Base-by-base conservation (phyloP, 2,329 filamentous ascomycete species). In the Simplicillium sp. region DNA sequence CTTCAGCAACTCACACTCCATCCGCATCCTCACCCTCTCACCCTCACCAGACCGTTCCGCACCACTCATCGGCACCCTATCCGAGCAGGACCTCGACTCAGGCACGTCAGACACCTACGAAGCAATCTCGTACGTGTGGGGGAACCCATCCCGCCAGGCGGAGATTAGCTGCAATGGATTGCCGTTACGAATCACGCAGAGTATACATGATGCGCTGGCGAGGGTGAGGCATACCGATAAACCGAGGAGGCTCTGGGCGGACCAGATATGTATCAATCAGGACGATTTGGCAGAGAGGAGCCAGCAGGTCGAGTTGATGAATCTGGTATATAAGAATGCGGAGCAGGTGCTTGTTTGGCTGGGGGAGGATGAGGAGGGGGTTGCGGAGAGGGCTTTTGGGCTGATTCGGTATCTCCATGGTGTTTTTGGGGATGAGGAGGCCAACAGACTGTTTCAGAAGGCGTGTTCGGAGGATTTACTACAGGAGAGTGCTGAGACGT, bases 181-280 rank as follows among this genome's bases (percentile, higher is more conserved):
- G 20, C 31, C 45, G 7, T 46, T 62, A 8, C 40, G 52, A 15
- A 42, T 61, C 11, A 61, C 57, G 11, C 44, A 42, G 41, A 60
- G 54, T 42, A 50, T 61, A 20, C 45, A 53, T 16, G 56, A 52
- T 31, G 59, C 58, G 16, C 48, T 62, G 17, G 43, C 38, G 13
- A 52, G 58, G 3, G 40, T 61, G 43, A 49, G 59, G 36, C 47
- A 49, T 32, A 34, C 49, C 14, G 49, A 49, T 11, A 18, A 29
- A 16, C 45, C 47, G 25, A 52, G 58, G 3, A 46, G 59, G 25
- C 48, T 65, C 7, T 65, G 62, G 62, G 56, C 63, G 3, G 62
- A 65, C 31, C 61, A 65, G 47, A 49, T 65, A 34, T 66, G 62
- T 46, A 64, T 66, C 41, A 62, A 66, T 41, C 62, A 65, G 43